These are phyloP conservation scores for Talaromyces piceae DNA, from an alignment of 2,329 filamentous ascomycete genomes.

Conservation along the genomic window DNA sequence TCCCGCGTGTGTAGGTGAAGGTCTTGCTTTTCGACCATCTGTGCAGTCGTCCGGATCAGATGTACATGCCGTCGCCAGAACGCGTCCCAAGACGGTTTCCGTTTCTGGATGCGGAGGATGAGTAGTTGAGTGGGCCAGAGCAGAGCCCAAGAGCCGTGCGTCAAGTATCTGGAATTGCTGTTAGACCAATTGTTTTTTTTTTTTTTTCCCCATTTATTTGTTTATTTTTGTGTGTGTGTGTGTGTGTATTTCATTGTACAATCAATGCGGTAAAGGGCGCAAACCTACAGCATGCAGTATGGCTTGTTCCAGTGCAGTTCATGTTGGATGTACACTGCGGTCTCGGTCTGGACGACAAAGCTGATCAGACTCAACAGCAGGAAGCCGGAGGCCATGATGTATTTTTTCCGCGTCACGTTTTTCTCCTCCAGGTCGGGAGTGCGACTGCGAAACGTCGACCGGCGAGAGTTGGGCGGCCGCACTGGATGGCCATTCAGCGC, in stretches of 20 bases:
- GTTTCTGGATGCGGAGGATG: conserved; percentile 71
- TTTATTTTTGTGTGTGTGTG: too few relatives aligned
- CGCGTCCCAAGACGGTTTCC: conserved; percentile 66
- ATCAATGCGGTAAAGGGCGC: neutral
- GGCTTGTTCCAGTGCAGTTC: conserved; percentile 92
- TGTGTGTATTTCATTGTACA: too few relatives aligned
- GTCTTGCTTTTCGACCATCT: conserved; percentile 79
- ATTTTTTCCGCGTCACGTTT: conserved; percentile 67
- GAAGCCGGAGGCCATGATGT: conserved; percentile 80
- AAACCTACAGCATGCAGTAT: conserved; percentile 89
- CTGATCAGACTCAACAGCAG: conserved; percentile 73
- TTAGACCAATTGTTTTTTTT: neutral
- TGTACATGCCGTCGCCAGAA: conserved; percentile 75
- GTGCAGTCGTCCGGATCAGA: conserved; percentile 57
- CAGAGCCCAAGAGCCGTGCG: conserved; percentile 86
- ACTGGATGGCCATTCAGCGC: conserved; percentile 30
- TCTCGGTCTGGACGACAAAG: conserved; percentile 92
- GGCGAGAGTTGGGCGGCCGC: conserved; percentile 41
- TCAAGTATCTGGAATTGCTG: conserved; percentile 59
- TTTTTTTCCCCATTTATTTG: neutral
- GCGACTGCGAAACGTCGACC: conserved; percentile 67
- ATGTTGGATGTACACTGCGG: conserved; percentile 89
- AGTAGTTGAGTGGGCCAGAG: conserved; percentile 81
- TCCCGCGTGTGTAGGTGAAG: conserved; percentile 51
- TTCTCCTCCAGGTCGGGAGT: conserved; percentile 61